phyloP scores from a whole-genome alignment of 2,329 filamentous ascomycete genomes.

The Ophiocordyceps polyrhachis-furcata region DNA sequence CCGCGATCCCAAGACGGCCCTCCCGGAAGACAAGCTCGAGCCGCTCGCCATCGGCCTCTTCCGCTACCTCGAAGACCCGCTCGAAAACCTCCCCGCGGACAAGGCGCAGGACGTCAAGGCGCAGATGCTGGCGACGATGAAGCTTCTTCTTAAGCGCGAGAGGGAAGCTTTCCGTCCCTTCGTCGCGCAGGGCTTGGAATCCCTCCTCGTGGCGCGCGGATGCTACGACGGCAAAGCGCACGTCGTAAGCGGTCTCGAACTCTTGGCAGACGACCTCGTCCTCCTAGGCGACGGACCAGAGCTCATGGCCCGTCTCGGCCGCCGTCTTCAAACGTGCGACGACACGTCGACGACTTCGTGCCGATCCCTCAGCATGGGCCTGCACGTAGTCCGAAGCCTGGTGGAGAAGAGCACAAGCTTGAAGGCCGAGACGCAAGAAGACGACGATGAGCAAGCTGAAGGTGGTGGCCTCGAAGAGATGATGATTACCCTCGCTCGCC shows the following conservation, averaged over 20 bases:
- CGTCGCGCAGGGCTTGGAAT: conserved; percentile 47
- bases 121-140: conserved; percentile 56
- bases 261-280: conserved; percentile 54
- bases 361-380: conserved; percentile 40
- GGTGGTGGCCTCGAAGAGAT: conserved; percentile 31
- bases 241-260: conserved; percentile 55
- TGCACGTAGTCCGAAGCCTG: conserved; percentile 34
- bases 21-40: conserved; percentile 50
- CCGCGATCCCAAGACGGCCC: conserved; percentile 43
- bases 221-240: conserved; percentile 51
- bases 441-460: conserved; percentile 18
- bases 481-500: conserved; percentile 30
- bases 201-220: conserved; percentile 45
- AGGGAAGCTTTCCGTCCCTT: conserved; percentile 48
- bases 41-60: conserved; percentile 49
- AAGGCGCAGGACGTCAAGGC: conserved; percentile 56
- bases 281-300: conserved; percentile 43
- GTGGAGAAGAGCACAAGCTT: not conserved
- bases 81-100: conserved; percentile 34
- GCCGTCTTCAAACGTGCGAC: conserved; percentile 23
- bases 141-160: conserved; percentile 50
- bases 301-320: conserved; percentile 34
- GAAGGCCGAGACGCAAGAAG: conserved; percentile 28
- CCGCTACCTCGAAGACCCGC: conserved; percentile 48
- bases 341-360: conserved; percentile 25